Evolutionary conservation across 345 rosid genomes (phyloP), one percentile per base, ranked within the genome.

Genomic region (Nephelium lappaceum): DNA sequence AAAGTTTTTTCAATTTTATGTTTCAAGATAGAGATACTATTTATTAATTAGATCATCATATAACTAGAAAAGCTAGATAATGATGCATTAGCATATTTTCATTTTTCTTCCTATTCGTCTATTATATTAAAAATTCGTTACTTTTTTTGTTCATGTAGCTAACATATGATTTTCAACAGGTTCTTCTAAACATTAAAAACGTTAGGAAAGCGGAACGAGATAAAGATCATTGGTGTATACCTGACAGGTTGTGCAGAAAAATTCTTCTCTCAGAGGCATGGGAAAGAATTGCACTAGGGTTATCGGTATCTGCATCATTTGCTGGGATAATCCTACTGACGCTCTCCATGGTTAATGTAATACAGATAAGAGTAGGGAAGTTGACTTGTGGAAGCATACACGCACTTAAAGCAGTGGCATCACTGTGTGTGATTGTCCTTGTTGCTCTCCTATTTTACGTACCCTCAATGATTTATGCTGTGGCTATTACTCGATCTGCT

Each of bases 291-390:
- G 27, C 67, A 43, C 62, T 73, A 47, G 67, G 68, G 23, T 53
- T 19, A 7, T 76, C 77, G 18, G 6, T 81, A 23, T 36, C 36
- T n/a, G 73, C 62, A 5, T 81, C 78, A 4, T 69, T 47, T 38
- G 3, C 53, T 23, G 69, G 78, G 23, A 24, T 79, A 6, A 38
- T 67, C 16, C 12, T 72, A 8, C 36, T 82, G 49, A 57, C 69
- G 8, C 8, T 75, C 11, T 78, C 82, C 19, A 79, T 82, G 77
- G 76, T 75, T 0, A 41, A 79, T 75, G 77, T 75, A 24, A 71
- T 79, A 23, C 73, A 82, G 58, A 73, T 78, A 15, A 49, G 47
- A 66, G 39, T 67, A 8, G 79, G 73, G 23, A 62, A 73, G 58
- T 36, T 78, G 25, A 58, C 67, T 0, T 69, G 78, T 43, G 74